Conservation (phyloP, 306 rosid species). For the Lathyrus oleraceus region DNA sequence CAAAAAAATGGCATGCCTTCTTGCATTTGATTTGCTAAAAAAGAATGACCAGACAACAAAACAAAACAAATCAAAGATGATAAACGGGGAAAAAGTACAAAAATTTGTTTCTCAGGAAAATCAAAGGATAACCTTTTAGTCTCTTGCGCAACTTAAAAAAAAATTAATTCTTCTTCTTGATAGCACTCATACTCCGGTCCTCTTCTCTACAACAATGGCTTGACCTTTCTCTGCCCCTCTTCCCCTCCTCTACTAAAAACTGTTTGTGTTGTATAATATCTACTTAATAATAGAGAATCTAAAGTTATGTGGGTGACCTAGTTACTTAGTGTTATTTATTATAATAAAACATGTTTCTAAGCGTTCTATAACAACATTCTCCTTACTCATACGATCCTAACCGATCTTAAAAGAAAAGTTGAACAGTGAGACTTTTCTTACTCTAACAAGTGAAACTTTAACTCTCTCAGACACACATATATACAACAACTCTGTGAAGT, state of each 20-base stretch:
- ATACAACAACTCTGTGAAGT: background rate
- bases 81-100: background rate
- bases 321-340: background rate
- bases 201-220: constrained; percentile 1
- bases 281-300: background rate
- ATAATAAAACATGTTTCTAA: background rate
- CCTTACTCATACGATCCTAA: background rate
- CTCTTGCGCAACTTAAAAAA: background rate
- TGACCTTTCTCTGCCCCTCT: background rate
- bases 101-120: background rate
- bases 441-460: background rate
- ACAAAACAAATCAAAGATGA: constrained; percentile 8
- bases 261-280: background rate
- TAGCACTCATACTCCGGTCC: background rate
- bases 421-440: background rate
- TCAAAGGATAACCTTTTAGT: background rate
- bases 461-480: background rate
- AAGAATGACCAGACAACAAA: background rate
- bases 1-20: background rate
- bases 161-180: background rate
- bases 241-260: background rate
- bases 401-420: background rate
- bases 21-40: constrained; percentile 8
- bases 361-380: background rate
- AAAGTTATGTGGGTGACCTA: background rate